These are phyloP conservation scores for Fusarium pilosicola DNA, from an alignment of 2,329 filamentous ascomycete species.

Conservation along the genomic window DNA sequence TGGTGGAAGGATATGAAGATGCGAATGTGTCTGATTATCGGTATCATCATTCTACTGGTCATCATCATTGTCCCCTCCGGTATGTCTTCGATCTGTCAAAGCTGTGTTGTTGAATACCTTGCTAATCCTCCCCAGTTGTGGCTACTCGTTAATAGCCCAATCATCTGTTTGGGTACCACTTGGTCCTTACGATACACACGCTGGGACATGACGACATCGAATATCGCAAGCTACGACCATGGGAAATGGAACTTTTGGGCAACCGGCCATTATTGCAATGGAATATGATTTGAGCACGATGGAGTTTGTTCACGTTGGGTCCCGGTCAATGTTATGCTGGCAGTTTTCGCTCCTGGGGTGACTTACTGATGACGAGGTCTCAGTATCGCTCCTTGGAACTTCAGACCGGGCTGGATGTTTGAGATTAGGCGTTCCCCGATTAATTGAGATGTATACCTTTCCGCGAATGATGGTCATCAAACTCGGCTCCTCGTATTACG, in stretches of 20 bases:
- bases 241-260: conserved; percentile 45
- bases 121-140: conserved; percentile 47
- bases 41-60: conserved; percentile 89
- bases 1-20: conserved; percentile 99
- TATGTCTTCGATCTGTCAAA: conserved; percentile 54
- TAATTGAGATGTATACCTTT: conserved; percentile 55
- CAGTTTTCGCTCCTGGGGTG: conserved; percentile 30
- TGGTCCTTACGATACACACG: conserved; percentile 39
- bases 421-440: conserved; percentile 57
- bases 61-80: conserved; percentile 95
- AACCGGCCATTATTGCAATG: conserved; percentile 45
- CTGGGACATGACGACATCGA: conserved; percentile 42
- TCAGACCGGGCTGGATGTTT: conserved; percentile 52
- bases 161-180: conserved; percentile 41
- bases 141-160: conserved; percentile 47
- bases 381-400: conserved; percentile 32
- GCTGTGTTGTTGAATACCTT: not conserved
- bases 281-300: conserved; percentile 49
- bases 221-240: conserved; percentile 44
- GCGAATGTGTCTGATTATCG: conserved; percentile 93
- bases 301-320: conserved; percentile 49
- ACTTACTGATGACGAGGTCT: conserved; percentile 28
- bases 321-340: conserved; percentile 44
- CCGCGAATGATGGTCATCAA: conserved; percentile 1
- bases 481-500: not conserved